Conservation (phyloP, 176 grass and related monocot genomes). For the Areca catechu region DNA sequence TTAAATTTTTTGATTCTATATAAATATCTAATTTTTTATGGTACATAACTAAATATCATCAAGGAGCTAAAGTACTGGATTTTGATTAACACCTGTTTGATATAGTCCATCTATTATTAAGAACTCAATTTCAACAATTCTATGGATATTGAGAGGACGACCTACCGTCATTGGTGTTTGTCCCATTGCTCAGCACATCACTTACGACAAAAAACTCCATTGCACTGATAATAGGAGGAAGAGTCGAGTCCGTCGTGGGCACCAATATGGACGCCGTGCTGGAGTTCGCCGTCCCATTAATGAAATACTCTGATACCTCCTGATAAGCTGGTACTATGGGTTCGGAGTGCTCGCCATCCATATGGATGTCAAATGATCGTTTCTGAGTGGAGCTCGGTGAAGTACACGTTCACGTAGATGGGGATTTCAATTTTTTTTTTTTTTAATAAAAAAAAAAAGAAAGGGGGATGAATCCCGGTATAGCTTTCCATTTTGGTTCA, state of each 20-base stretch:
- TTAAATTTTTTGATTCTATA: too few species aligned
- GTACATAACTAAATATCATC: too few species aligned
- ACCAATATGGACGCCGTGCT: background rate
- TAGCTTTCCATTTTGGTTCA: too few species aligned
- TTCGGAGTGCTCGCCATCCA: background rate
- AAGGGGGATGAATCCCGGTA: too few species aligned
- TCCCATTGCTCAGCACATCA: constrained; percentile 7
- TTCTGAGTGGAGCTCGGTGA: background rate
- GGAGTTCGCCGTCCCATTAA: background rate
- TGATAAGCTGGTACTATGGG: background rate
- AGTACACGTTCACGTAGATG: background rate
- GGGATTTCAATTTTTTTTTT: too few species aligned
- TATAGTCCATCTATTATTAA: too few species aligned
- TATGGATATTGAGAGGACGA: background rate
- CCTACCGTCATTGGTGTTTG: background rate
- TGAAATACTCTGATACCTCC: background rate
- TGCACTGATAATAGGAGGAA: background rate
- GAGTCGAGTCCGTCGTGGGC: background rate
- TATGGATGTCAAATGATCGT: background rate
- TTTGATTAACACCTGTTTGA: too few species aligned
- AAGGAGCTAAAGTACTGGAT: too few species aligned
- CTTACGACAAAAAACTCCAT: constrained; percentile 7
- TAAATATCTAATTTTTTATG: too few species aligned
- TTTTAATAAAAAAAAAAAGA: too few species aligned
- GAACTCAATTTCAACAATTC: too few species aligned